Base-by-base conservation (phyloP, 108 stramenopile genomes). In the Cyclostephanos invisitatus region DNA sequence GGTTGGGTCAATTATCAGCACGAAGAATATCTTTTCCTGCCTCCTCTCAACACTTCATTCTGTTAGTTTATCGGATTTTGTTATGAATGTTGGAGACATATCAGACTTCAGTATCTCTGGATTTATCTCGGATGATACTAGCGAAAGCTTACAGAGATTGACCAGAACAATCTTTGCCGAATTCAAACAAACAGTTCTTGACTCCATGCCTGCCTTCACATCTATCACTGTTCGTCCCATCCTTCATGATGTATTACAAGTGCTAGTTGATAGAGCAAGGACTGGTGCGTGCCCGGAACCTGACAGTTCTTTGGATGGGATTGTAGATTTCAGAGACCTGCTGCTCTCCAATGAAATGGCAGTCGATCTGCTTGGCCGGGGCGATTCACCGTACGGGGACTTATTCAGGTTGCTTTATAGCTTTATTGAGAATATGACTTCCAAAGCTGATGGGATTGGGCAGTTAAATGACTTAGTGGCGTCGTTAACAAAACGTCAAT, bases 251-350 rank as follows among this genome's bases (percentile, higher is more conserved):
- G 79, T 83, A 38, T 60, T 83, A 22, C 65, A 77, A 56, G 59
- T 71, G 37, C 36, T 80, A 32, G 35, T 83, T 27, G 58, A 62
- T 37, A 75, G 3, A 50, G 78, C 51, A 18, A 80, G 65, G 28
- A 28, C 18, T 48, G 71, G 63, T n/a, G 10, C 53, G 18, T 67
- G 53, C 8, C 77, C 77, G 32, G 67, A 68, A 29, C 70, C 71
- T 35, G 53, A 42, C 37, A 38, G n/a, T n/a, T 57, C 70, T 5
- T 25, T 70, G 5, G 50, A 75, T 42, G 74, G 67, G 10, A 28
- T 83, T 12, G 55, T 83, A 47, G 76, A 83, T 40, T 70, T 83
- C 29, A 61, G 76, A 53, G 78, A 83, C 32, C 65, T 83, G 27
- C 62, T 83, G 24, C 59, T 75, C 38, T 71, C 78, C 17, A 22